Percentiles rank a stretch among this genome's conserved stretches.
phyloP scores from a whole-genome alignment of 1,284 basidiomycete species.

The Trametes polyzona region DNA sequence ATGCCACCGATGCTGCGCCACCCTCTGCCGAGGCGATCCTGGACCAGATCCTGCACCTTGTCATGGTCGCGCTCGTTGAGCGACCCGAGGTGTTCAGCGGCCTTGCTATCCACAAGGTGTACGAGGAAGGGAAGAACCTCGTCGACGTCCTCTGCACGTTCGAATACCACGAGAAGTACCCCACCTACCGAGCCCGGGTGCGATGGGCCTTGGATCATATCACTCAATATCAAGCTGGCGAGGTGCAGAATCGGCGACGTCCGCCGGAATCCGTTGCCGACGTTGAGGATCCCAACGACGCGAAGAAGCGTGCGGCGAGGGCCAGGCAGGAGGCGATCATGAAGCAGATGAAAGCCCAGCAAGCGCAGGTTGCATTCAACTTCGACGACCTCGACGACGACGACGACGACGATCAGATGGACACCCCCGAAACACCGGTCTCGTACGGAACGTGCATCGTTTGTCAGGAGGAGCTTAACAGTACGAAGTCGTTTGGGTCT shows the following conservation, averaged over 20 bases:
- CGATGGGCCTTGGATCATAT: conserved; percentile 78
- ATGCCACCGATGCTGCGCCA: conserved; percentile 58
- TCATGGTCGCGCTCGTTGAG: conserved; percentile 82
- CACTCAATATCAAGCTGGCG: conserved; percentile 52
- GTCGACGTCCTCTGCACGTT: conserved; percentile 75
- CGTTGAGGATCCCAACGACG: conserved; percentile 61
- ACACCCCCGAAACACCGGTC: conserved; percentile 49
- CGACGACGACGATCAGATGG: conserved; percentile 60
- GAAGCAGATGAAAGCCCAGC: conserved; percentile 91
- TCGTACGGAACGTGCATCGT: conserved; percentile 94
- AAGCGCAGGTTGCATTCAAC: conserved; percentile 82
- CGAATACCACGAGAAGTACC: conserved; percentile 78
- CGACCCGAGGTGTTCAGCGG: conserved; percentile 65
- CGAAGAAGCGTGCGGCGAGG: conserved; percentile 81
- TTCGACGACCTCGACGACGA: conserved; percentile 64
- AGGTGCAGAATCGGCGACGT: conserved; percentile 55
- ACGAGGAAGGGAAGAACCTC: conserved; percentile 65
- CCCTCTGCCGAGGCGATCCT: conserved; percentile 86
- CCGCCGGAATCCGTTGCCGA: conserved; percentile 44
- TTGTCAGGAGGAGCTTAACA: conserved; percentile 92
- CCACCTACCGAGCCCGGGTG: conserved; percentile 66
- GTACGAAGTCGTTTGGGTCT: conserved; percentile 79
- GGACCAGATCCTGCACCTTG: conserved; percentile 85
- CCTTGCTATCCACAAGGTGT: conserved; percentile 55
- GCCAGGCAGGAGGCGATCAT: conserved; percentile 89